Base-by-base conservation (phyloP, 176 grass and related monocot genomes). In the Alopecurus myosuroides region DNA sequence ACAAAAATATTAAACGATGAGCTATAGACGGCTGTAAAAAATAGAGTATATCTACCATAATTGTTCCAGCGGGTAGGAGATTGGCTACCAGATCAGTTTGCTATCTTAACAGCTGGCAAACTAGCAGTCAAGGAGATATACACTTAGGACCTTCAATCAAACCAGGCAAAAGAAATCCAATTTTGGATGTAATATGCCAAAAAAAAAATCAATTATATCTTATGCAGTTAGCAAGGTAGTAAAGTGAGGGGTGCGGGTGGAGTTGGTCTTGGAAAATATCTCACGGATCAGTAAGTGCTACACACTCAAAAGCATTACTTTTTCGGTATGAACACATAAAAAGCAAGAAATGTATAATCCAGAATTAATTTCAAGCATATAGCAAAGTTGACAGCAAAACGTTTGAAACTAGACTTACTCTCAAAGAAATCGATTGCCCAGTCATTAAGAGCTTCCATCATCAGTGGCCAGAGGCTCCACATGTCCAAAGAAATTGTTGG, bases 351-450 rank as follows among this genome's bases (percentile, higher is more conserved):
- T 23, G 50, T 18, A 63, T 61, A 3, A 73, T 74, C 14, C 23
- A 53, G 25, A 82, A 51, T 77, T 22, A 82, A 58, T 35, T 15
- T 49, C 6, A 26, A 74, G 58, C 20, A 41, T 26, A 49, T 35
- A 48, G 19, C 20, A 76, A 87, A 70, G 13, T 53, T 68, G 30
- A 72, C 22, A 70, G 19, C 28, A 11, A 33, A 40, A 19, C 18
- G 48, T 52, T 68, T 33, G 64, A 74, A 76, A 60, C 23, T 70
- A 77, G 39, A 94, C 95, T 94, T 87, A 97, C 95, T 97, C 81
- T 97, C 95, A 89, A 97, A 94, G 86, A 93, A 97, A 84, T 97
- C 95, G 26, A 94, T 92, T 79, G 92, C 95, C 95, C 95, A 97
- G 55, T 97, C 95, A 82, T 87, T 89, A 85, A 97, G 95, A 42